Percentiles rank a stretch among this genome's conserved stretches.
phyloP scores from a whole-genome alignment of 306 rosid genomes.

The Cucurbita maxima region DNA sequence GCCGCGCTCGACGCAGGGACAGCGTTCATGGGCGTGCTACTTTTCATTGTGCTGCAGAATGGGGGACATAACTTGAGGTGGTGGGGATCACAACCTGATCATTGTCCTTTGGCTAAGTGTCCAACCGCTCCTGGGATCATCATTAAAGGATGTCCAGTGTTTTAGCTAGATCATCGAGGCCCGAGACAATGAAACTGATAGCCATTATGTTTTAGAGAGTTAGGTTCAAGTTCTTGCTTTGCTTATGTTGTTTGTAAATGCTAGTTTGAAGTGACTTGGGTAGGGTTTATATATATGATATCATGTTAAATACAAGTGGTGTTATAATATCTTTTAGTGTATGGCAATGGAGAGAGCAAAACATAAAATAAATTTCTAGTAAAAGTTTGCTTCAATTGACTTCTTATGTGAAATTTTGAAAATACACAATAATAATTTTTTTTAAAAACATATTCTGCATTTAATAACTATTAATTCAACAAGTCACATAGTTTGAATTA shows the following conservation, averaged over 20 bases:
- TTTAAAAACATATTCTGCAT: too few relatives aligned
- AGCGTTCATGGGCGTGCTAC: slow-evolving; percentile 83
- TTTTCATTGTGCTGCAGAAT: slow-evolving; percentile 75
- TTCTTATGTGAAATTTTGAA: too few relatives aligned
- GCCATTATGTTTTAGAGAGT: not conserved
- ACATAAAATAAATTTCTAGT: not conserved
- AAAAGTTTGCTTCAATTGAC: too few relatives aligned
- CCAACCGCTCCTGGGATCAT: slow-evolving; percentile 77
- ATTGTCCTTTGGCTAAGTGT: slow-evolving; percentile 81
- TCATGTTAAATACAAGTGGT: not conserved
- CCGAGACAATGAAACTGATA: not conserved
- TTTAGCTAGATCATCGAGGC: not conserved
- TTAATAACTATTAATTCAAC: too few relatives aligned
- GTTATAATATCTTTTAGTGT: not conserved
- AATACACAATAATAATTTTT: too few relatives aligned
- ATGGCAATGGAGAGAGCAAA: not conserved
- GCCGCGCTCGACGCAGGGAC: slow-evolving; percentile 97
- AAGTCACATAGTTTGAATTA: too few relatives aligned
- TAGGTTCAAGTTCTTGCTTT: not conserved
- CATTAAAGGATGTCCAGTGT: slow-evolving; percentile 72
- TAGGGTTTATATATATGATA: not conserved
- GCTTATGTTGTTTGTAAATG: not conserved
- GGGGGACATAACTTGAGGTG: slow-evolving; percentile 43
- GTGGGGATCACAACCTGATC: slow-evolving; percentile 83
- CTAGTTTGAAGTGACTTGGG: not conserved